Evolutionary conservation across 345 rosid genomes (phyloP).

Genomic region (Moricandia arvensis): DNA sequence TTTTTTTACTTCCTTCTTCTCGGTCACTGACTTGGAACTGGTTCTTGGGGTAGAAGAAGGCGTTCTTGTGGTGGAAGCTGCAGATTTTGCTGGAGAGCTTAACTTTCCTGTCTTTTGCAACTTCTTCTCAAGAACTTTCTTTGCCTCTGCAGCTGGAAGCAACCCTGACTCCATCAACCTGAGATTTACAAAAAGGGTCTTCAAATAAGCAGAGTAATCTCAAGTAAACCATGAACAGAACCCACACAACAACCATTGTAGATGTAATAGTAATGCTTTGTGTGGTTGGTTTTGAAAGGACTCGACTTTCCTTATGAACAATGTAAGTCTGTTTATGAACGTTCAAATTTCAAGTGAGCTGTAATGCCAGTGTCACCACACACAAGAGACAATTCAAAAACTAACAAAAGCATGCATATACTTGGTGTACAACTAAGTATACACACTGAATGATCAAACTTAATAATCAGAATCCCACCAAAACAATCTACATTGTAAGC

Average conservation of each 20-base stretch:
- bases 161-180: slow-evolving; percentile 99
- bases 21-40: slow-evolving; percentile 38
- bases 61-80: slow-evolving; percentile 43
- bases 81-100: slow-evolving; percentile 54
- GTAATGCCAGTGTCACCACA: slow-evolving; percentile 4
- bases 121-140: slow-evolving; percentile 66
- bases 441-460: background rate
- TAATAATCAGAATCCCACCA: background rate
- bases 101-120: slow-evolving; percentile 53
- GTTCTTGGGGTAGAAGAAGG: slow-evolving; percentile 41
- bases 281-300: slow-evolving; percentile 2
- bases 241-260: background rate
- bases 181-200: slow-evolving; percentile 19
- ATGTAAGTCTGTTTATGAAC: background rate
- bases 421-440: background rate
- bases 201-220: background rate
- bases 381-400: background rate
- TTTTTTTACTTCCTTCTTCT: slow-evolving; percentile 34
- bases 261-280: background rate
- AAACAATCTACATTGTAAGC: background rate
- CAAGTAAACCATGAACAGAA: background rate
- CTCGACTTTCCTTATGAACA: background rate
- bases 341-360: background rate
- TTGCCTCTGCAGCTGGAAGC: slow-evolving; percentile 68
- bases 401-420: background rate